Base-by-base conservation (phyloP, 139 green algal species). In the Chlamydomonas schloesseri region DNA sequence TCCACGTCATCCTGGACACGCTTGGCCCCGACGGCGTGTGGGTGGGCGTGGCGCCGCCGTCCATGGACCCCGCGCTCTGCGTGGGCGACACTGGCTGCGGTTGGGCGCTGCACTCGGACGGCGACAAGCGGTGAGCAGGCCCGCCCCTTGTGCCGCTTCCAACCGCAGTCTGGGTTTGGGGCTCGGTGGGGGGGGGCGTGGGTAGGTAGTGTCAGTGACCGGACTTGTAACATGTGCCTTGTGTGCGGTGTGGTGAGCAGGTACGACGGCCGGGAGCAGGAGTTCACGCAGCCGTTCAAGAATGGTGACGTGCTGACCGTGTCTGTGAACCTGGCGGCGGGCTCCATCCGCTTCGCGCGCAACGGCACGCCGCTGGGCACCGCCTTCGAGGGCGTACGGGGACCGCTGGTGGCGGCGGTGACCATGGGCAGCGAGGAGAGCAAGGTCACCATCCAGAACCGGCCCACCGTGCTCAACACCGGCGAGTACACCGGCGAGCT, bases 401-500 rank as follows among this genome's bases (percentile, higher is more conserved):
- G 90, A 17, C 90, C 92, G 2, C 89, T 95, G 34, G 92, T 95
- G 77, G 86, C 92, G 23, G 92, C 90, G 5, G 89, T 92, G 37
- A 95, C 92, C 2, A 88, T 93, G 85, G 90, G 90, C 37, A 92
- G 89, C 58, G 90, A 93, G 79, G 92, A 95, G 72, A 90, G 68
- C 87, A 95, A 95, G 82, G 87, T 95, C 24, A 95, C 92, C 20
- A 95, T 95, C 70, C 92, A 95, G 87, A 95, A 95, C 89, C 81
- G 92, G 26, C 92, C 92, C 18, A 95, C 92, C 6, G 92, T 95
- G 50, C 88, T 95, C 50, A 93, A 95, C 79, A 93, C 91, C 47
- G 92, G 92, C 23, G 92, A 95, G 60, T 95, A 95, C 83, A 92
- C 75, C 20, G 92, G 92, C 21, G 92, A 93, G 88, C 84, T 94